Evolutionary conservation across 2,329 filamentous ascomycete species (phyloP), one percentile per base, ranked within the genome.

Genomic region (Aureobasidium namibiae): DNA sequence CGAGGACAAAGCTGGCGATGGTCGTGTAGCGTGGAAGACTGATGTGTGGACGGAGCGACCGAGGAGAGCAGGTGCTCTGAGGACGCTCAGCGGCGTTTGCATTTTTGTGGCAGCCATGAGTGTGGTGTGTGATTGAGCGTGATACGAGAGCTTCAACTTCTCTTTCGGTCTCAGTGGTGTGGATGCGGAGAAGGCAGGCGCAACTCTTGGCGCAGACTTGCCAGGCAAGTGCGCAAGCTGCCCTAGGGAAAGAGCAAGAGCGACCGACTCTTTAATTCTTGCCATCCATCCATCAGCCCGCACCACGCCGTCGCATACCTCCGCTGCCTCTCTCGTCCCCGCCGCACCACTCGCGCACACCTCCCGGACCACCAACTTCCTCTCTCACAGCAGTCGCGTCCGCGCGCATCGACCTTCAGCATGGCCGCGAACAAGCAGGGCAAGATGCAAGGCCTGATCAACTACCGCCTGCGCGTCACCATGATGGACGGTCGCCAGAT

Each of bases 391-490:
- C 38, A 45, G 53, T 42, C 60, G 62, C 62, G 57, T 60, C 34
- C 44, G 57, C 60, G 62, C 62, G 62, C 62, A 60, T 42, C 26
- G 39, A 39, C 48, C 45, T 38, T 60, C 65, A 72, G 41, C 66
- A 80, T 79, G 77, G 72, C 74, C 76, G 71, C 74, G 54, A 92
- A 96, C 83, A 95, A 96, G 78, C 92, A 96, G 78, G 94, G 94
- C 78, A 97, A 99, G 83, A 97, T 99, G 94, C 79, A 82, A 83
- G 84, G 85, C 72, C 78, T 85, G 94, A 95, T 99, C 82, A 97
- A 99, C 80, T 97, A 95, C 82, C 90, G 92, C 76, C 97, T 99
- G 92, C 88, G 92, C 73, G 88, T 96, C 65, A 97, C 92, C 60
- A 82, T 99, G 74, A 90, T 90, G 71, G 94, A 99, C 78, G 90